Base-by-base conservation (phyloP, 2,329 filamentous ascomycete species). In the Cytospora mali region DNA sequence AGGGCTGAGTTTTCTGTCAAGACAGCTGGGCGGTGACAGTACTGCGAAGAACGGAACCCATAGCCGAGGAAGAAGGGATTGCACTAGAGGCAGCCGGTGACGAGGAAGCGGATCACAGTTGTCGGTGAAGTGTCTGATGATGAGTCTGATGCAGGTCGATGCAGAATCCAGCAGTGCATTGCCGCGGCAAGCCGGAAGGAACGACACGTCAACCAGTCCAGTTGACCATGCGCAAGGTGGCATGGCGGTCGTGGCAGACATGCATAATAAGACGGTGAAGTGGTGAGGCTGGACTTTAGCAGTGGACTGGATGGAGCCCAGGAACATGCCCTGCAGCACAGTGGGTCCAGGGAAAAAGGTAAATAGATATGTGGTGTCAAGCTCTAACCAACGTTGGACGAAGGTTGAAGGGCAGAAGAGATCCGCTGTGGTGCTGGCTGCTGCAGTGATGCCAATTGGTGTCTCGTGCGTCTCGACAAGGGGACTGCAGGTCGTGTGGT, bases 261-360 rank as follows among this genome's bases (percentile, higher is more conserved):
- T 55, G 57, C 61, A 65, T 57, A 60, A 65, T 57, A 60, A 59
- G 61, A 58, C 64, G 64, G 64, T 65, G 64, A 63, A 61, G 51
- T 63, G 63, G 51, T 63, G 64, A 65, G 61, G 64, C 61, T 63
- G 56, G 62, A 56, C 48, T 60, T 27, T 35, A 33, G 50, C 50
- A 48, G 50, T 33, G 51, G 58, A 39, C 46, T 46, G 50, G 9
- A 60, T 35, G 58, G 35, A 52, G 50, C 58, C 58, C 51, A 48
- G 54, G 54, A 51, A 49, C 62, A 65, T 55, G 55, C 13, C 49
- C 61, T 65, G 64, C 64, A 65, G n/a, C 25, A 53, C 25, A 58
- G 64, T 60, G 64, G 64, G 55, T 50, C 59, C 55, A 27, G 21
- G 9, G 6, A 28, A 21, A 55, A 62, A 61, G 64, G 64, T 63